Percentiles rank a stretch among this genome's conserved stretches.
Evolutionary conservation across 2,329 filamentous ascomycete genomes (phyloP).

Genomic region (Ophiostoma triangulosporum): DNA sequence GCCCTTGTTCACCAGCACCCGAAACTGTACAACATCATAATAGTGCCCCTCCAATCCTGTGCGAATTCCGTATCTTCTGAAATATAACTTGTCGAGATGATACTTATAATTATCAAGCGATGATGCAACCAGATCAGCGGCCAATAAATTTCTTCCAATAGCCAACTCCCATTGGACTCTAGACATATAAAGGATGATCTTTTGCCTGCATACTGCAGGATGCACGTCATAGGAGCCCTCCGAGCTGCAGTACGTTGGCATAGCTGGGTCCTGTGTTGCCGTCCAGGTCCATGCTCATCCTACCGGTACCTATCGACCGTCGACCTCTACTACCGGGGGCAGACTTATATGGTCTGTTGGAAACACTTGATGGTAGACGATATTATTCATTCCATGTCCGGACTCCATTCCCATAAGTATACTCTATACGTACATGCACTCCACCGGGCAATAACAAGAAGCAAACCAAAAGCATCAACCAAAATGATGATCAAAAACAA

Average conservation of each 20-base stretch:
- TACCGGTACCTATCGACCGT: too few relatives aligned
- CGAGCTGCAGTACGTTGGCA: background rate
- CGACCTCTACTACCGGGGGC: constrained; percentile 14
- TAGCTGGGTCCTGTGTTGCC: background rate
- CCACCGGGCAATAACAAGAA: background rate
- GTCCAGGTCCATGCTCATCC: background rate
- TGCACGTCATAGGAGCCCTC: background rate
- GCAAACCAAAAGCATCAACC: background rate
- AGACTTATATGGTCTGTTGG: background rate
- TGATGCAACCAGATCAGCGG: background rate
- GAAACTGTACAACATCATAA: background rate
- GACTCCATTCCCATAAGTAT: constrained; percentile 1
- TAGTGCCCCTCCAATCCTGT: background rate
- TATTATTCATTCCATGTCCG: background rate
- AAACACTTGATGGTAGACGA: background rate
- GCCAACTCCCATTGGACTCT: too few relatives aligned
- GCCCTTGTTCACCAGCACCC: background rate
- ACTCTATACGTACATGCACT: constrained; percentile 1
- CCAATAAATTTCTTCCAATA: background rate
- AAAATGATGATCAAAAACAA: background rate
- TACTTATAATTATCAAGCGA: background rate
- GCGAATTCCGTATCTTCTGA: background rate
- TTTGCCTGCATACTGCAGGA: background rate
- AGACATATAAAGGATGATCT: too few relatives aligned
- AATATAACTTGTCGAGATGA: too few relatives aligned